Evolutionary conservation across 2,329 filamentous ascomycete genomes (phyloP).

Genomic region (Alternaria panax): DNA sequence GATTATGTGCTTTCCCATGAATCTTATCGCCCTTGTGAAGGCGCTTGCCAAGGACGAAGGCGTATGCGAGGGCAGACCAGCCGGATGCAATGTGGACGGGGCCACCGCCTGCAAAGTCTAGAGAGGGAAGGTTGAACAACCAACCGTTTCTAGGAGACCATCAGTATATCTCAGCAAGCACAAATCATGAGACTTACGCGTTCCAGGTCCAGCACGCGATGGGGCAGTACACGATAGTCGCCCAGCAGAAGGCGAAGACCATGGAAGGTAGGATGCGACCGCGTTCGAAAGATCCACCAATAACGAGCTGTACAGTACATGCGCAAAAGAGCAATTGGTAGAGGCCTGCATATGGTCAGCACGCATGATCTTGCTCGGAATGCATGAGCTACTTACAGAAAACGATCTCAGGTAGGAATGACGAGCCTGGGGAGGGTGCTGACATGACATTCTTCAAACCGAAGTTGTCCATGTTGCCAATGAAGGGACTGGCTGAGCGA

Average conservation of each 20-base stretch:
- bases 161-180: not conserved
- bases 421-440: slow-evolving; percentile 66
- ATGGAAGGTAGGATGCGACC: slow-evolving; percentile 70
- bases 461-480: slow-evolving; percentile 68
- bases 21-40: slow-evolving; percentile 57
- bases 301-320: slow-evolving; percentile 69
- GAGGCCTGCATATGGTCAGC: slow-evolving; percentile 39
- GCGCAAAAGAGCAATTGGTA: slow-evolving; percentile 72
- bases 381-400: slow-evolving; percentile 56
- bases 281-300: slow-evolving; percentile 69
- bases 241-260: slow-evolving; percentile 70
- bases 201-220: slow-evolving; percentile 75
- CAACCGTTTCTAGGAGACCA: slow-evolving; percentile 57
- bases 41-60: slow-evolving; percentile 68
- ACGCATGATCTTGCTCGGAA: not conserved
- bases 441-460: slow-evolving; percentile 67
- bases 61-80: slow-evolving; percentile 69
- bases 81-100: slow-evolving; percentile 71
- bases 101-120: slow-evolving; percentile 69
- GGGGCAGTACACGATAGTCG: slow-evolving; percentile 69
- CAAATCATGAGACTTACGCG: slow-evolving; percentile 39
- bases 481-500: slow-evolving; percentile 66
- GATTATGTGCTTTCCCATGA: slow-evolving; percentile 67
- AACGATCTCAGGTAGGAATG: slow-evolving; percentile 68
- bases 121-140: slow-evolving; percentile 66